These are phyloP conservation scores for Chytriomyces hyalinus DNA, from an alignment of 192 early-diverging fungal species.

Conservation along the genomic window DNA sequence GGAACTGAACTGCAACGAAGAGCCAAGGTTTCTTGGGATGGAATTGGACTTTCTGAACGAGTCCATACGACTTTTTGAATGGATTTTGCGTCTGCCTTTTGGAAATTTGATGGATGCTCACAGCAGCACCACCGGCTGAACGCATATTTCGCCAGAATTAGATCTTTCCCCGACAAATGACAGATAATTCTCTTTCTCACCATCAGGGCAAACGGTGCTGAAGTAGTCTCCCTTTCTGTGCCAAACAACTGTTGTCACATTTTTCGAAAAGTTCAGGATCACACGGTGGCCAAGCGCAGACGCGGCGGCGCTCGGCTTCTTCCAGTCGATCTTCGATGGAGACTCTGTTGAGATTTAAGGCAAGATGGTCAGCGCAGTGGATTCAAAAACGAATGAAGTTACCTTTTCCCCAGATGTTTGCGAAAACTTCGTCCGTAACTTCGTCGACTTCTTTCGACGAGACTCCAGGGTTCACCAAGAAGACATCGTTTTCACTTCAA, in stretches of 20 bases:
- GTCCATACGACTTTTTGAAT: constrained; percentile 87
- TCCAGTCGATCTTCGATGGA: constrained; percentile 38
- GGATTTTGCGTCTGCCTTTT: constrained; percentile 88
- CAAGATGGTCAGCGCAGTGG: neutral
- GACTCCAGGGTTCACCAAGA: constrained; percentile 44
- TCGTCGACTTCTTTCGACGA: constrained; percentile 26
- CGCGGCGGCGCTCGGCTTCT: constrained; percentile 31
- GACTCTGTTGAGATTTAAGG: constrained; percentile 8
- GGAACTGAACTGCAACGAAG: constrained; percentile 76
- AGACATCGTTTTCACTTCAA: constrained; percentile 46
- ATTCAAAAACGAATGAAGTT: neutral
- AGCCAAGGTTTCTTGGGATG: constrained; percentile 92
- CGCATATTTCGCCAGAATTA: neutral
- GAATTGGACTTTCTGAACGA: constrained; percentile 87
- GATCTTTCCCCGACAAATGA: neutral
- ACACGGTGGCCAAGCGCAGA: constrained; percentile 6
- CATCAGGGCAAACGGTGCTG: constrained; percentile 82
- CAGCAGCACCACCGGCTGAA: constrained; percentile 62
- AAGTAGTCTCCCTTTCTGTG: constrained; percentile 98
- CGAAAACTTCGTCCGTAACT: constrained; percentile 42
- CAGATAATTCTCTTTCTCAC: constrained; percentile 39
- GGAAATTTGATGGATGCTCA: constrained; percentile 91
- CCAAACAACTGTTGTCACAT: constrained; percentile 85
- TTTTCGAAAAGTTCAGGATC: constrained; percentile 17
- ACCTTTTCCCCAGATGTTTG: constrained; percentile 35